These are phyloP conservation scores for Nosema muscidifuracis DNA, from an alignment of 371 early-diverging fungal species.

Conservation along the genomic window DNA sequence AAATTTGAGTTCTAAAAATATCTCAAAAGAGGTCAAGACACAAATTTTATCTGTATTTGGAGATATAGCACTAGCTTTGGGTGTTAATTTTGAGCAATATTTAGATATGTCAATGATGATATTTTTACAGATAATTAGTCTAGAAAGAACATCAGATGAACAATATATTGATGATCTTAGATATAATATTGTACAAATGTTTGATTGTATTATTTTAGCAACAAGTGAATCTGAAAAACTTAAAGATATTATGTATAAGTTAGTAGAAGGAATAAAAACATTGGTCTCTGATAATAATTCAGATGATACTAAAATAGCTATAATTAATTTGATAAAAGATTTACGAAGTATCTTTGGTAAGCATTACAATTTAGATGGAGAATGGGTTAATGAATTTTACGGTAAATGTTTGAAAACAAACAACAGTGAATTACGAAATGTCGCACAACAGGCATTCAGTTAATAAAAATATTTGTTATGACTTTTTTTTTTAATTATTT, in stretches of 20 bases:
- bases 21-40: conserved; percentile 68
- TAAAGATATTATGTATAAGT: conserved; percentile 1
- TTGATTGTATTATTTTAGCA: conserved; percentile 36
- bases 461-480: background rate
- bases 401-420: background rate
- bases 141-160: conserved; percentile 41
- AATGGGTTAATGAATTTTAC: conserved; percentile 30
- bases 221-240: conserved; percentile 29
- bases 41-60: conserved; percentile 84
- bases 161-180: conserved; percentile 46
- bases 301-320: background rate
- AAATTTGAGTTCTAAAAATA: conserved; percentile 26
- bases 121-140: conserved; percentile 68
- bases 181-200: conserved; percentile 28
- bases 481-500: background rate
- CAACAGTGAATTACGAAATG: background rate
- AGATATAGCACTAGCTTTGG: conserved; percentile 86
- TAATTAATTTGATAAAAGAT: conserved; percentile 23
- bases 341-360: conserved; percentile 23
- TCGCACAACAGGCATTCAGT: background rate
- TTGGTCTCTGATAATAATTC: conserved; percentile 1
- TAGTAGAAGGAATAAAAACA: conserved; percentile 12
- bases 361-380: conserved; percentile 24
- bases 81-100: conserved; percentile 73
- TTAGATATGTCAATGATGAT: conserved; percentile 72